Evolutionary conservation across 768 basidiomycete species (phyloP).

Genomic region (Agaricus subrufescens): DNA sequence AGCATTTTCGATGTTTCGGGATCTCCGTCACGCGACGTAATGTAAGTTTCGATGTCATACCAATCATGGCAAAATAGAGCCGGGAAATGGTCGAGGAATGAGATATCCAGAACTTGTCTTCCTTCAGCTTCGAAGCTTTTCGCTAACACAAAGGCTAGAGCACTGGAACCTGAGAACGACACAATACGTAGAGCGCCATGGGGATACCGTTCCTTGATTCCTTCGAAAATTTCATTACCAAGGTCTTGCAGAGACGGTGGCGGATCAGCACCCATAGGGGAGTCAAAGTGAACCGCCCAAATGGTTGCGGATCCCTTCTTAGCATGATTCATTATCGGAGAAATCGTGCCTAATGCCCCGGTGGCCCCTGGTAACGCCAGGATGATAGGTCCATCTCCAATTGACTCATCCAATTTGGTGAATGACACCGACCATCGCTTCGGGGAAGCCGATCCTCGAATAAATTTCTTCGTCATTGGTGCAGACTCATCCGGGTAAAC

Average conservation of each 20-base stretch:
- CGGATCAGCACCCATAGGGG: not conserved
- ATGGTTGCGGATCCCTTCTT: not conserved
- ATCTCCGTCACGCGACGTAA: not conserved
- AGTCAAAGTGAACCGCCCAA: not conserved
- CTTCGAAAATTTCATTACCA: not conserved
- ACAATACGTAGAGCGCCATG: not conserved
- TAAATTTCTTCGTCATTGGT: not conserved
- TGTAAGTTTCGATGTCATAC: not conserved
- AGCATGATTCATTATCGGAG: not conserved
- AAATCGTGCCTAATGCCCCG: not conserved
- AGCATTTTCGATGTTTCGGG: not conserved
- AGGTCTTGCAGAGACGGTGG: not conserved
- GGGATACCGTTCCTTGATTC: not conserved
- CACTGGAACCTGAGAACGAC: not conserved
- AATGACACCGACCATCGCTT: not conserved
- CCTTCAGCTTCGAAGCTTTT: not conserved
- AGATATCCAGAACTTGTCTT: not conserved
- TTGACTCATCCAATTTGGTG: not conserved
- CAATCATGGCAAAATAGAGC: not conserved
- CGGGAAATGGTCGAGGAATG: conserved; percentile 6
- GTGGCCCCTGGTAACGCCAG: not conserved
- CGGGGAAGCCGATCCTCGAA: too few species aligned
- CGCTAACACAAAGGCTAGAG: not conserved
- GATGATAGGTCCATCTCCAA: not conserved
- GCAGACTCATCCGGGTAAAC: not conserved